Evolutionary conservation across 1,284 basidiomycete genomes (phyloP).

Genomic region (Heterobasidion occidentale): DNA sequence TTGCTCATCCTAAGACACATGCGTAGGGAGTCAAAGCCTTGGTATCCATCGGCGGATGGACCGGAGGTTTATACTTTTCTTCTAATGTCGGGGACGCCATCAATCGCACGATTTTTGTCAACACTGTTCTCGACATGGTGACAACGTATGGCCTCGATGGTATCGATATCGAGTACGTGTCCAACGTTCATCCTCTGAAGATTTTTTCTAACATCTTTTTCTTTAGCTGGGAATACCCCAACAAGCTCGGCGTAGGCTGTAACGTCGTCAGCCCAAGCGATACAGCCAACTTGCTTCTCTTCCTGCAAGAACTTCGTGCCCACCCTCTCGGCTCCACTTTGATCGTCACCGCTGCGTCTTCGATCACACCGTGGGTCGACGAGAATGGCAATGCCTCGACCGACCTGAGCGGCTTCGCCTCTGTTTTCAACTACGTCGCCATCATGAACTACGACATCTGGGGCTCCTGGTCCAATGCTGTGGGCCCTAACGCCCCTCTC

Average conservation of each 20-base stretch:
- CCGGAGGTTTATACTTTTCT: constrained; percentile 63
- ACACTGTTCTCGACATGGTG: constrained; percentile 49
- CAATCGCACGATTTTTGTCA: constrained; percentile 56
- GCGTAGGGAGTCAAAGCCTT: constrained; percentile 46
- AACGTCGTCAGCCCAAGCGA: constrained; percentile 57
- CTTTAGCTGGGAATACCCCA: constrained; percentile 80
- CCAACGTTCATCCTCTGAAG: background rate
- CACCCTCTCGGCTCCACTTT: constrained; percentile 42
- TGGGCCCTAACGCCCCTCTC: constrained; percentile 78
- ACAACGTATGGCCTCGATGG: constrained; percentile 60
- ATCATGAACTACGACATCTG: constrained; percentile 86
- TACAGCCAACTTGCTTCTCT: constrained; percentile 58
- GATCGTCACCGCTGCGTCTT: constrained; percentile 66
- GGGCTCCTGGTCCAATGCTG: constrained; percentile 39
- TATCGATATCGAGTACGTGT: constrained; percentile 59
- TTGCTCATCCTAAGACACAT: background rate
- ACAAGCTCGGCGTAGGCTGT: constrained; percentile 51
- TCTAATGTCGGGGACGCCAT: constrained; percentile 44
- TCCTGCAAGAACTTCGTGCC: constrained; percentile 62
- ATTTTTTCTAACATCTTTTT: background rate
- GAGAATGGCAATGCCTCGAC: constrained; percentile 43
- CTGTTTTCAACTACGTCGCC: constrained; percentile 67
- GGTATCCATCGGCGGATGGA: constrained; percentile 77
- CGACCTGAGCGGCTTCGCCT: constrained; percentile 59
- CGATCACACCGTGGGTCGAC: constrained; percentile 56